Conservation (phyloP, 1,284 basidiomycete genomes). For the Ceratobasidium sp. region DNA sequence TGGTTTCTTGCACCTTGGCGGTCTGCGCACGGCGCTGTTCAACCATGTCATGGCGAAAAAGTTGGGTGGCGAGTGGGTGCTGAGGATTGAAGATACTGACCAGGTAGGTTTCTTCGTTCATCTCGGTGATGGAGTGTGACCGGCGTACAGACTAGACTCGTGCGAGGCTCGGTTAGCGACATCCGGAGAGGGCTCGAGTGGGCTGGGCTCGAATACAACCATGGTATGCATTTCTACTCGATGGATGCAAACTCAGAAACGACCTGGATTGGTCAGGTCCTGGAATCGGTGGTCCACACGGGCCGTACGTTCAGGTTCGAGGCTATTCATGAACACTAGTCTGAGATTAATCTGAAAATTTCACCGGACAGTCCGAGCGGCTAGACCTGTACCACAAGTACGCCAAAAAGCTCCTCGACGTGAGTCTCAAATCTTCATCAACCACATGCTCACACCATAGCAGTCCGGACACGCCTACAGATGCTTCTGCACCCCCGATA, state of each 20-base stretch:
- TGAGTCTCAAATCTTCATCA: constrained; percentile 56
- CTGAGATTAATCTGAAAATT: background rate
- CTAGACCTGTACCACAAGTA: constrained; percentile 86
- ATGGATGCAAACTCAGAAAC: constrained; percentile 3
- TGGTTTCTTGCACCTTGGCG: constrained; percentile 93
- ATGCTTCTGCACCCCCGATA: constrained; percentile 89
- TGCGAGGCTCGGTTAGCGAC: constrained; percentile 86
- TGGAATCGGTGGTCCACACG: constrained; percentile 76
- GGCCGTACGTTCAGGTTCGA: constrained; percentile 86
- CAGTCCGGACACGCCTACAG: constrained; percentile 91
- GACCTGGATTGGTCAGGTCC: constrained; percentile 69
- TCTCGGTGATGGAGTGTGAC: constrained; percentile 9
- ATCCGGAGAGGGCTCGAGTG: constrained; percentile 84
- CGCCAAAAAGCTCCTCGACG: constrained; percentile 80
- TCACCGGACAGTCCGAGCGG: constrained; percentile 79
- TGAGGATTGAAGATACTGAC: constrained; percentile 97
- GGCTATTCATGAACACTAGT: background rate
- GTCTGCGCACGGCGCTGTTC: constrained; percentile 95
- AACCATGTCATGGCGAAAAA: constrained; percentile 91
- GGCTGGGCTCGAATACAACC: constrained; percentile 95
- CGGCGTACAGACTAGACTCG: constrained; percentile 73
- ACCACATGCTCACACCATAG: background rate
- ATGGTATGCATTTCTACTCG: constrained; percentile 67
- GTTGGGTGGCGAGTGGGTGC: constrained; percentile 86
- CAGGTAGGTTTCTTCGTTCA: constrained; percentile 63